Evolutionary conservation across 768 basidiomycete species (phyloP), one percentile per base, ranked within the genome.

Genomic region (Lentinula edodes): DNA sequence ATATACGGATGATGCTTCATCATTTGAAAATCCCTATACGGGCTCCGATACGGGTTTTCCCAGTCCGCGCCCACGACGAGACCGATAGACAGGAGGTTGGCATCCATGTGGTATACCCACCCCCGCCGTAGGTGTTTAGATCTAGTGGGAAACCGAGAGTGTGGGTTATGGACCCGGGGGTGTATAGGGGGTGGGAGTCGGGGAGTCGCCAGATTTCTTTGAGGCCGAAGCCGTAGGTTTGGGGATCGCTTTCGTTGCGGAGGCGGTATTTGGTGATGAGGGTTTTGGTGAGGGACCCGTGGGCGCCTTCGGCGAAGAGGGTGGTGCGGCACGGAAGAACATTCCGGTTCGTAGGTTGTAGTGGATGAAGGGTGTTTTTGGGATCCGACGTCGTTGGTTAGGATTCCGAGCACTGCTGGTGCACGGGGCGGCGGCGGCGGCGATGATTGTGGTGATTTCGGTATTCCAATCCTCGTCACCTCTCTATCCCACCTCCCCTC

Each of bases 291-390:
- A 98, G 80, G 6, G 88, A 91, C 0, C 97, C 97, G 64, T 98
- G 96, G 2, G 95, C 93, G 42, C 96, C 97, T 73, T 98, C 96
- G 0, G 92, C 95, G 51, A 99, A 83, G 5, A 99, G 80, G 0
- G 80, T 0, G 94, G 96, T 46, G 95, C 88, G 36, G 96, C 87
- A 41, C 87, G 86, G 78, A 99, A 98, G 59, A 90, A 88, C 93
- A 98, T 95, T 1, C 97, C 96, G 95, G 93, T 72, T 98, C 95
- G 70, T 95, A 99, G 93, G 85, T 73, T 97, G 98, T 72, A 87
- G 83, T 58, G 82, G 28, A 0, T 78, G 35, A 83, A 85, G 48
- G 85, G 76, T 28, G 28, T 66, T 85, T 85, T 87, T 66, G 95
- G 89, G 54, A 99, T 78, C 96, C 97, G 28, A 96, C 93, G 70